Percentiles rank a stretch among this genome's conserved stretches.
These are phyloP conservation scores for Ophiostoma perfectum DNA, from an alignment of 2,329 filamentous ascomycete genomes.

Conservation along the genomic window DNA sequence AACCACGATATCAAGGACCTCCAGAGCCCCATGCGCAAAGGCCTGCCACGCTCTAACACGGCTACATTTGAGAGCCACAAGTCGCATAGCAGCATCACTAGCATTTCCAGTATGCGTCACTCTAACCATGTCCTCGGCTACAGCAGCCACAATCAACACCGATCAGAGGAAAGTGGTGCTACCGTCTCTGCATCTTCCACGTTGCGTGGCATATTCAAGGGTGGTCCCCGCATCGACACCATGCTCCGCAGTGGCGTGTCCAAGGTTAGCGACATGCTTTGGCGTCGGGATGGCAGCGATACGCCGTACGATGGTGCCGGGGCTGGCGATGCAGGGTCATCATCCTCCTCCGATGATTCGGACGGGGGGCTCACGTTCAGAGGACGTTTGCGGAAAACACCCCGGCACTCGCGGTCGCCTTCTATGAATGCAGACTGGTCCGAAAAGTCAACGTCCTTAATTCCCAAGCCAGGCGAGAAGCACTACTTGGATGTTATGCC, in stretches of 20 bases:
- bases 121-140: slow-evolving; percentile 26
- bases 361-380: slow-evolving; percentile 39
- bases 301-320: background rate
- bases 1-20: slow-evolving; percentile 30
- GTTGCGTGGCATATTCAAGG: slow-evolving; percentile 18
- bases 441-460: background rate
- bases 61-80: slow-evolving; percentile 44
- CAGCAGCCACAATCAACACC: slow-evolving; percentile 1
- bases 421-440: slow-evolving; percentile 2
- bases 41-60: slow-evolving; percentile 32
- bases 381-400: slow-evolving; percentile 37
- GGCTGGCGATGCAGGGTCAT: slow-evolving; percentile 27
- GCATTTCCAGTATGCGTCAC: slow-evolving; percentile 46
- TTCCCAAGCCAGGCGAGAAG: slow-evolving; percentile 32
- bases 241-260: slow-evolving; percentile 58
- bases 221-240: slow-evolving; percentile 63
- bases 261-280: slow-evolving; percentile 52
- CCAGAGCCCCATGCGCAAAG: slow-evolving; percentile 38
- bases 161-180: slow-evolving; percentile 16
- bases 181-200: background rate
- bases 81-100: slow-evolving; percentile 45
- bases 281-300: slow-evolving; percentile 45
- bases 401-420: slow-evolving; percentile 32
- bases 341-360: slow-evolving; percentile 40
- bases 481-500: slow-evolving; percentile 51